phyloP scores from a whole-genome alignment of 2,329 filamentous ascomycete genomes.

The Chrysoporthe deuterocubensis region DNA sequence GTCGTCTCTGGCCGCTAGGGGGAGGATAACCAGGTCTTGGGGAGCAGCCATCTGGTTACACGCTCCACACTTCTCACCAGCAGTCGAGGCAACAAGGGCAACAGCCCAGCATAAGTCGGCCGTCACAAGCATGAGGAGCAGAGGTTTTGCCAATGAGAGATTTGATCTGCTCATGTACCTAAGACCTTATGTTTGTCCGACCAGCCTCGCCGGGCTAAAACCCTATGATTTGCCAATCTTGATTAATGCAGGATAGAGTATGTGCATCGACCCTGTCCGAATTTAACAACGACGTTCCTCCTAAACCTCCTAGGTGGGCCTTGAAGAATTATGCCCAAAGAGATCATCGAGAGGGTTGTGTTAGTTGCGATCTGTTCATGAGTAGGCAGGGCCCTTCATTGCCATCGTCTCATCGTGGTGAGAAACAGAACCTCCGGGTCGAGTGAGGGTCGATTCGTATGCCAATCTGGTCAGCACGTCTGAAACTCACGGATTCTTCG shows the following conservation, averaged over 20 bases:
- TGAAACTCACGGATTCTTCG: background rate
- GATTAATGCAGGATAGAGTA: background rate
- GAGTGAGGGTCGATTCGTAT: background rate
- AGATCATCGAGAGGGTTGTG: background rate
- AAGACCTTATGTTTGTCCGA: conserved; percentile 22
- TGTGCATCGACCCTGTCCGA: conserved; percentile 8
- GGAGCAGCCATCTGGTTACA: background rate
- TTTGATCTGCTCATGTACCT: conserved; percentile 27
- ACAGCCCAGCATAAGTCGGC: conserved; percentile 15
- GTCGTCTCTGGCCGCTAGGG: background rate
- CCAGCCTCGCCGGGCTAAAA: conserved; percentile 17
- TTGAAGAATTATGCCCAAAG: background rate
- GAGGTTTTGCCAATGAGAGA: conserved; percentile 23
- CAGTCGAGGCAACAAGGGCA: background rate
- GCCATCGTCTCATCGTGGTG: background rate
- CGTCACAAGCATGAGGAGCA: conserved; percentile 25
- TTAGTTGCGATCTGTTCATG: conserved; percentile 11
- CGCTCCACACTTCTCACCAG: background rate
- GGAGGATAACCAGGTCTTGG: background rate
- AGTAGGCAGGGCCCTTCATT: background rate
- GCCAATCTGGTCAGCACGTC: conserved; percentile 1
- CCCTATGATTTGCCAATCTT: conserved; percentile 2
- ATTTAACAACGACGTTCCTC: background rate
- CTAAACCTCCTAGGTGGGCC: background rate
- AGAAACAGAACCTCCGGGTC: background rate